Evolutionary conservation across 306 rosid genomes (phyloP).

Genomic region (Lathyrus tuberosus): DNA sequence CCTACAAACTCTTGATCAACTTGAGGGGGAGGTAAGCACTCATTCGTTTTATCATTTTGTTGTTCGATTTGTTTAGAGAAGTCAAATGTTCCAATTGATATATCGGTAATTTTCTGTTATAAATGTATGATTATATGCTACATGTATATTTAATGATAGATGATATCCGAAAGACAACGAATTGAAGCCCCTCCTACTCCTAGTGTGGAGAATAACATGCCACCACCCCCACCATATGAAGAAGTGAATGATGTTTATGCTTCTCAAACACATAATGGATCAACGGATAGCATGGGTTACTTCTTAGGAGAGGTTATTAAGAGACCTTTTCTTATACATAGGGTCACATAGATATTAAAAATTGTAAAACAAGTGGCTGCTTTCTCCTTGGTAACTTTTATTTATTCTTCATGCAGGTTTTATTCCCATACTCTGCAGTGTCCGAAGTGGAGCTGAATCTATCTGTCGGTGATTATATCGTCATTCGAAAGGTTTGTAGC

Average conservation of each 20-base stretch:
- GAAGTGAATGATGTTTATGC: conserved; percentile 85
- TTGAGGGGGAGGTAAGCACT: conserved; percentile 86
- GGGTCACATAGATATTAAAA: conserved; percentile 6
- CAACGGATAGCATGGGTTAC: conserved; percentile 73
- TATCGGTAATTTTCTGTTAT: conserved; percentile 29
- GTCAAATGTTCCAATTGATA: conserved; percentile 29
- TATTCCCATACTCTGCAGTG: conserved; percentile 75
- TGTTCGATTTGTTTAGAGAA: conserved; percentile 3
- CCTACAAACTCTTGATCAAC: conserved; percentile 88
- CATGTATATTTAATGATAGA: conserved; percentile 53
- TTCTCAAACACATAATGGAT: conserved; percentile 72
- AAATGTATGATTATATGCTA: conserved; percentile 36
- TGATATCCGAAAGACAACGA: conserved; percentile 85
- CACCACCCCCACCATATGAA: conserved; percentile 94
- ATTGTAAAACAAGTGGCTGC: conserved; percentile 17
- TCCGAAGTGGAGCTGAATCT: conserved; percentile 83
- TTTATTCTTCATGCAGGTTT: conserved; percentile 55
- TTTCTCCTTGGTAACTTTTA: conserved; percentile 33
- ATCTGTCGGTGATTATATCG: conserved; percentile 77
- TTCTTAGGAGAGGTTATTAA: conserved; percentile 90
- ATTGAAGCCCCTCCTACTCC: conserved; percentile 93
- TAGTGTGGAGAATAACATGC: conserved; percentile 61
- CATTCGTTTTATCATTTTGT: conserved; percentile 16
- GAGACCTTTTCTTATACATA: conserved; percentile 25
- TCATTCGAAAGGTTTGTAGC: conserved; percentile 76